A percentile compares a stretch with the other conserved stretches of the same genome.
These are phyloP conservation scores for Populus tomentosa DNA, from an alignment of 441 rosid species.

Conservation along the genomic window DNA sequence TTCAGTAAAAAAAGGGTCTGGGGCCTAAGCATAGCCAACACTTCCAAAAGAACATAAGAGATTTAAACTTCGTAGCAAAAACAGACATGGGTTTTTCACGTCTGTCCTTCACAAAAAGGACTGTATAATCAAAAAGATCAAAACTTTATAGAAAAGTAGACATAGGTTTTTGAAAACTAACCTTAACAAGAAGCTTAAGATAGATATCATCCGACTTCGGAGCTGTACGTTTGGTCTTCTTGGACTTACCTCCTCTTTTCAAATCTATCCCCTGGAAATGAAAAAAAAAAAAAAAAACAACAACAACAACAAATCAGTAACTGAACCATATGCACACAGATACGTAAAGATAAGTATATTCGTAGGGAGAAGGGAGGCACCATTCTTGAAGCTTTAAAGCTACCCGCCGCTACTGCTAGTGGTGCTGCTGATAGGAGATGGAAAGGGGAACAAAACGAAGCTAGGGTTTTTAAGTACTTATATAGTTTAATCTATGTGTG, in stretches of 20 bases:
- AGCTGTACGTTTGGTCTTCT: constrained; percentile 77
- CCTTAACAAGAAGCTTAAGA: constrained; percentile 45
- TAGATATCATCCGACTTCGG: constrained; percentile 91
- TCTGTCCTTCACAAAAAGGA: background rate
- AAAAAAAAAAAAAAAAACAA: background rate
- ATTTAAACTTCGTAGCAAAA: background rate
- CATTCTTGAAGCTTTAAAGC: constrained; percentile 27
- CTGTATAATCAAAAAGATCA: background rate
- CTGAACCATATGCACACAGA: background rate
- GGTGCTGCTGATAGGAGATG: background rate
- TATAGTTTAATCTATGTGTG: constrained; percentile 13
- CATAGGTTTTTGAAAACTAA: background rate
- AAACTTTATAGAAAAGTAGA: background rate
- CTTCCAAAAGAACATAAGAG: background rate
- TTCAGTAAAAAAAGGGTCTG: background rate
- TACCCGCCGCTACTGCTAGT: constrained; percentile 3
- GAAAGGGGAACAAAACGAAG: background rate
- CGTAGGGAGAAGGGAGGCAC: constrained; percentile 17
- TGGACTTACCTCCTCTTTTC: constrained; percentile 92
- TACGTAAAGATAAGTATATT: background rate
- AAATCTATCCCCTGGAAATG: constrained; percentile 75
- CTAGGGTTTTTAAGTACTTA: constrained; percentile 36
- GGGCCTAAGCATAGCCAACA: background rate
- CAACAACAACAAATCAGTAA: no score
- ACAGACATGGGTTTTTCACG: background rate